A percentile compares a stretch with the other conserved stretches of the same genome.
These are phyloP conservation scores for Syzygium malaccense DNA, from an alignment of 441 rosid species.

Conservation along the genomic window DNA sequence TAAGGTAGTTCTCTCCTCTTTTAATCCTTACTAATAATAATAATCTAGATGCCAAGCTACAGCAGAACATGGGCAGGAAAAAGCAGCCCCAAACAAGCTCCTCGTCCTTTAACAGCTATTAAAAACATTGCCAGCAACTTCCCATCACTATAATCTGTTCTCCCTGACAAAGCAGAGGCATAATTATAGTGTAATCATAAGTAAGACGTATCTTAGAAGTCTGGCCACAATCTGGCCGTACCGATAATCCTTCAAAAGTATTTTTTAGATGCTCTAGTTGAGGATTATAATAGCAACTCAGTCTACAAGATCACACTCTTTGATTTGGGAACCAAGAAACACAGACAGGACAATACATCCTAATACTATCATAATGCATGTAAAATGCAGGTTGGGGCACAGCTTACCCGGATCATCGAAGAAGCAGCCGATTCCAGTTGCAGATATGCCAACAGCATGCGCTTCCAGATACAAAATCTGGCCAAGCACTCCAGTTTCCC, in stretches of 20 bases:
- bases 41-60: not conserved
- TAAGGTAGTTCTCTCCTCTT: not conserved
- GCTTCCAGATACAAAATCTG: slow-evolving; percentile 86
- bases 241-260: not conserved
- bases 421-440: slow-evolving; percentile 41
- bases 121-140: not conserved
- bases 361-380: not conserved
- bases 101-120: not conserved
- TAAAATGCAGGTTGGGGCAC: not conserved
- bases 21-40: not conserved
- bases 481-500: slow-evolving; percentile 93
- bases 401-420: slow-evolving; percentile 77
- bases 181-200: not conserved
- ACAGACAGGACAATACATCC: not conserved
- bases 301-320: not conserved
- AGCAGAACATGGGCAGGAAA: not conserved
- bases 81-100: not conserved
- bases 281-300: not conserved
- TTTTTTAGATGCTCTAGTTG: not conserved
- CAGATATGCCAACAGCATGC: not conserved
- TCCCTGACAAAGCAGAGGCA: not conserved
- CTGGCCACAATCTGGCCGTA: not conserved
- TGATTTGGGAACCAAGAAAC: not conserved
- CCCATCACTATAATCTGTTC: not conserved
- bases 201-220: not conserved